phyloP scores from a whole-genome alignment of 1,284 basidiomycete genomes.

The Puccinia coronata region DNA sequence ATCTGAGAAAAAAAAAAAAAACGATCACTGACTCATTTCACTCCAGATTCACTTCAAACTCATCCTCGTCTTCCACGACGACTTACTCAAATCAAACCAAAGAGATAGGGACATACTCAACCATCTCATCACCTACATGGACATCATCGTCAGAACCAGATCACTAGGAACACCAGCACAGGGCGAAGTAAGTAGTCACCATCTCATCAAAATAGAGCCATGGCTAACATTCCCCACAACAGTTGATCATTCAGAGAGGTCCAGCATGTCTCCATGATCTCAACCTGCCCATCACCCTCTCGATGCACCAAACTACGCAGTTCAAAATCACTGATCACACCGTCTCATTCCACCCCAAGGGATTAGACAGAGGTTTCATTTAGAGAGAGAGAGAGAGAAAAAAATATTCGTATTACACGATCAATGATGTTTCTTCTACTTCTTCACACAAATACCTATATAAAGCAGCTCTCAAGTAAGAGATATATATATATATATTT shows the following conservation, averaged over 20 bases:
- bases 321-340: constrained; percentile 21
- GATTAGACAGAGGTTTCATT: constrained; percentile 19
- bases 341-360: constrained; percentile 19
- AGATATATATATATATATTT: too few species aligned
- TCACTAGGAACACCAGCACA: not conserved
- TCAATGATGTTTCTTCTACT: too few species aligned
- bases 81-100: not conserved
- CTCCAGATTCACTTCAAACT: not conserved
- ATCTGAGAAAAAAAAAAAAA: too few species aligned
- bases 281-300: constrained; percentile 20
- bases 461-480: too few species aligned
- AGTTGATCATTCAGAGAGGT: constrained; percentile 18
- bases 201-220: not conserved
- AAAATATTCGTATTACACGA: too few species aligned
- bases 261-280: not conserved
- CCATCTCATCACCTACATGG: not conserved
- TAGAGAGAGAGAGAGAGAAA: constrained; percentile 8
- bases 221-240: too few species aligned
- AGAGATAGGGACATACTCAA: not conserved
- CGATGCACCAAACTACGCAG: constrained; percentile 10
- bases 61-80: not conserved
- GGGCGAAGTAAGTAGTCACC: constrained; percentile 12
- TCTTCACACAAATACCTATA: too few species aligned
- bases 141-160: constrained; percentile 19
- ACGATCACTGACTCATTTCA: too few species aligned